These are phyloP conservation scores for Flammula alnicola DNA, from an alignment of 1,284 basidiomycete species.

Conservation along the genomic window DNA sequence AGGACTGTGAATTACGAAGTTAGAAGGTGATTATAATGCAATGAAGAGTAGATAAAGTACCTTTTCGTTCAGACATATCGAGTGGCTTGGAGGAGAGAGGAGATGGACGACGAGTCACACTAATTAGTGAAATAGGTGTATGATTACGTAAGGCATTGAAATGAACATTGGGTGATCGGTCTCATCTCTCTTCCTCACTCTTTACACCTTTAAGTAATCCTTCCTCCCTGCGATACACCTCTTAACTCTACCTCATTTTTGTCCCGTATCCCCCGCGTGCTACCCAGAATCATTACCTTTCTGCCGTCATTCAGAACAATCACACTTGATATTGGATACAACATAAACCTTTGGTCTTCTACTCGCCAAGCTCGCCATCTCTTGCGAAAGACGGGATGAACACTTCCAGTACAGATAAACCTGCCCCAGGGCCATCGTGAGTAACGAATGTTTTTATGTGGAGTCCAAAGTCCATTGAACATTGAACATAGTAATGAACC, in stretches of 20 bases:
- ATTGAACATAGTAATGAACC: slow-evolving; percentile 17
- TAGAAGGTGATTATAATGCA: slow-evolving; percentile 1
- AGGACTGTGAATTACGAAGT: slow-evolving; percentile 60
- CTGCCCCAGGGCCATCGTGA: slow-evolving; percentile 10
- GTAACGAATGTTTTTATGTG: not conserved
- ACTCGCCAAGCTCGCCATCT: no score
- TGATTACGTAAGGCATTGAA: slow-evolving; percentile 25
- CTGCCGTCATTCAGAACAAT: no score
- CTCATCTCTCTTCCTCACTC: slow-evolving; percentile 14
- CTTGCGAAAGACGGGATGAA: no score
- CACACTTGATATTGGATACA: no score
- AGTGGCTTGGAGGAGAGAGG: slow-evolving; percentile 10
- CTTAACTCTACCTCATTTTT: not conserved
- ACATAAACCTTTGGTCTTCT: no score
- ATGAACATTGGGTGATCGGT: slow-evolving; percentile 28
- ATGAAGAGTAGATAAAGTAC: slow-evolving; percentile 36
- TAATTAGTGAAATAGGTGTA: slow-evolving; percentile 19
- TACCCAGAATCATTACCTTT: no score
- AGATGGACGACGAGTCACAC: slow-evolving; percentile 6
- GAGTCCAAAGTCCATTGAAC: slow-evolving; percentile 5
- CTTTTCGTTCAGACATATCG: slow-evolving; percentile 90
- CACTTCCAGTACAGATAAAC: slow-evolving; percentile 7
- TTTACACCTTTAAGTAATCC: slow-evolving; percentile 5
- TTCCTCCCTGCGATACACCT: slow-evolving; percentile 9
- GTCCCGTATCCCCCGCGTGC: not conserved